Evolutionary conservation across 2,329 filamentous ascomycete genomes (phyloP), one percentile per base, ranked within the genome.

Genomic region (Chaetomium olivaceum): DNA sequence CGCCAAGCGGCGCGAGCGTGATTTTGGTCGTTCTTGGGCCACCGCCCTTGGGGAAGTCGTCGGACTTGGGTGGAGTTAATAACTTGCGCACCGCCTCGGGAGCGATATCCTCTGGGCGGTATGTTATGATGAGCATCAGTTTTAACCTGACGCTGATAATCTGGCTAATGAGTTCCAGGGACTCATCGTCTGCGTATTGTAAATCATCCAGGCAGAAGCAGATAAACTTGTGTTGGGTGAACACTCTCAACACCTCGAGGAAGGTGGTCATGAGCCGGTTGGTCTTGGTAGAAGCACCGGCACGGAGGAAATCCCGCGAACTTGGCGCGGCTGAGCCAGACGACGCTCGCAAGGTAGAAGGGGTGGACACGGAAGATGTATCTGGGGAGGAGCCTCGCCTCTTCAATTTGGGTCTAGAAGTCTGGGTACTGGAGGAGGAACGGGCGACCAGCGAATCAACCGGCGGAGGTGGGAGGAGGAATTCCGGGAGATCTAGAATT

Each of bases 191-290:
- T 7, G 93, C 92, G 76, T 92, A 95, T 72, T 97, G 93, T 36
- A 97, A 80, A 76, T 97, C 94, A 73, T 97, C 94, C 31, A 97
- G 79, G 71, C 89, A 93, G 71, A 97, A 89, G 73, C 92, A 96
- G 62, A 97, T 93, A 72, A 97, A 88, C 72, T 93, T 95, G 75
- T 93, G 89, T 23, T 89, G 83, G 0, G 92, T 90, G 63, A 98
- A 88, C 51, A 96, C 86, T 61, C 91, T 87, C 59, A 97, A 77
- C 11, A 97, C 89, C 71, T 97, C 93, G 55, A 97, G 80, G 71
- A 96, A 94, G 1, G 91, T 93, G 73, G 93, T 94, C 83, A 94
- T 91, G 63, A 97, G 84, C 14, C 92, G 88, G 69, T 92, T 89
- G 1, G 83, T 85, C 74, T 88, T 89, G 12, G 84, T 87, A 5